Conservation (phyloP, 768 basidiomycete species). For the Pleurotus pulmonarius region DNA sequence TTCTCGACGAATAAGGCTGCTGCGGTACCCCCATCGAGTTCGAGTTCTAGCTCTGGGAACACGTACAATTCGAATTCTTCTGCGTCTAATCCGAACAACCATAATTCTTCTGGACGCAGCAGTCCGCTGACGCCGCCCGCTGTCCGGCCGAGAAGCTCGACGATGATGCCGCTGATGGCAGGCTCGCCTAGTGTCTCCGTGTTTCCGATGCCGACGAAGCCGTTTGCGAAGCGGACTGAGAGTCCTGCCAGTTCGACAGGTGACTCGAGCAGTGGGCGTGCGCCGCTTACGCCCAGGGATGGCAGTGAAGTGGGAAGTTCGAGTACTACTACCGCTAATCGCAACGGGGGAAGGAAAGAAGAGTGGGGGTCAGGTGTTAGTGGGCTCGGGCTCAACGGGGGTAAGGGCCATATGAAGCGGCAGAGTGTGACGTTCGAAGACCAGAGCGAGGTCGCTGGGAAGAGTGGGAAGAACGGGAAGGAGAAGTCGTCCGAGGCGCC, state of each 20-base stretch:
- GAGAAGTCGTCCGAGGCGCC: constrained; percentile 31
- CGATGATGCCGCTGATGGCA: constrained; percentile 16
- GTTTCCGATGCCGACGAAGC: constrained; percentile 32
- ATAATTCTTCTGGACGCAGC: constrained; percentile 4
- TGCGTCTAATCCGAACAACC: constrained; percentile 9
- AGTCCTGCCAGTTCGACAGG: constrained; percentile 86
- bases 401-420: constrained; percentile 40
- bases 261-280: constrained; percentile 74
- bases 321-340: constrained; percentile 13
- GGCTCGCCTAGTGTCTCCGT: constrained; percentile 16
- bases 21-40: background rate
- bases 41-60: background rate
- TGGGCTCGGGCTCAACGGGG: constrained; percentile 23
- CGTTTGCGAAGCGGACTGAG: constrained; percentile 56
- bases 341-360: constrained; percentile 15
- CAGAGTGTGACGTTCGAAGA: constrained; percentile 73
- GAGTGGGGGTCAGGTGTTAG: constrained; percentile 29
- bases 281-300: constrained; percentile 74
- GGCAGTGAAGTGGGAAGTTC: constrained; percentile 58
- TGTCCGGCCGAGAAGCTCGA: constrained; percentile 8
- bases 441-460: constrained; percentile 26
- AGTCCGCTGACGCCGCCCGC: constrained; percentile 9
- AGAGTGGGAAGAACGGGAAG: constrained; percentile 20
- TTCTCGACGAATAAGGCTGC: constrained; percentile 9
- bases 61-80: constrained; percentile 8